These are phyloP conservation scores for Chloroidium sp. DNA, from an alignment of 163 green algal genomes.

Conservation along the genomic window DNA sequence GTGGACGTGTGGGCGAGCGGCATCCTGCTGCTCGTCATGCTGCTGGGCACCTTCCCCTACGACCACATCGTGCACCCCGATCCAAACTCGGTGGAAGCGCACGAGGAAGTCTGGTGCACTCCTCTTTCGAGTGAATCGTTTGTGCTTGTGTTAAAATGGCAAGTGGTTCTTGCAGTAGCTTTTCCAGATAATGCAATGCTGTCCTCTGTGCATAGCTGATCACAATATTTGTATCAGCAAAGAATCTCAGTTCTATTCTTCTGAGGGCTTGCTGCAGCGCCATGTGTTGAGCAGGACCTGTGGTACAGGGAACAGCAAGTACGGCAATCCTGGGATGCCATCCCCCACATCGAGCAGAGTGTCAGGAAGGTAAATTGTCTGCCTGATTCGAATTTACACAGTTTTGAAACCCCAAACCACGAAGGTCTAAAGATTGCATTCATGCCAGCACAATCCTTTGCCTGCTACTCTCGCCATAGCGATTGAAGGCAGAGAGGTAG, in stretches of 20 bases:
- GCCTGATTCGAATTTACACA: neutral
- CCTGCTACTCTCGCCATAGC: too few relatives aligned
- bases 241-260: neutral
- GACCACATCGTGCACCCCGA: slow-evolving; percentile 80
- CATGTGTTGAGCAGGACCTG: neutral
- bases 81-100: slow-evolving; percentile 75
- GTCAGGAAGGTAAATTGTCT: slow-evolving; percentile 31
- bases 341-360: slow-evolving; percentile 45
- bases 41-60: slow-evolving; percentile 88
- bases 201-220: neutral
- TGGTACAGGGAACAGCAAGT: slow-evolving; percentile 43
- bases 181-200: neutral
- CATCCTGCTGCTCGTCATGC: slow-evolving; percentile 88
- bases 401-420: too few relatives aligned
- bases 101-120: slow-evolving; percentile 51
- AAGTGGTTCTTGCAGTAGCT: neutral
- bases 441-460: too few relatives aligned
- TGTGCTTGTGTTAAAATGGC: neutral
- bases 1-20: slow-evolving; percentile 82
- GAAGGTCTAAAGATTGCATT: too few relatives aligned
- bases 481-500: too few relatives aligned
- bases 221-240: neutral
- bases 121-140: neutral
- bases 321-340: slow-evolving; percentile 38
- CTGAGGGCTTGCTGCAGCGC: neutral